Base-by-base conservation (phyloP, 139 green algal genomes). In the Zygnema cylindricum region DNA sequence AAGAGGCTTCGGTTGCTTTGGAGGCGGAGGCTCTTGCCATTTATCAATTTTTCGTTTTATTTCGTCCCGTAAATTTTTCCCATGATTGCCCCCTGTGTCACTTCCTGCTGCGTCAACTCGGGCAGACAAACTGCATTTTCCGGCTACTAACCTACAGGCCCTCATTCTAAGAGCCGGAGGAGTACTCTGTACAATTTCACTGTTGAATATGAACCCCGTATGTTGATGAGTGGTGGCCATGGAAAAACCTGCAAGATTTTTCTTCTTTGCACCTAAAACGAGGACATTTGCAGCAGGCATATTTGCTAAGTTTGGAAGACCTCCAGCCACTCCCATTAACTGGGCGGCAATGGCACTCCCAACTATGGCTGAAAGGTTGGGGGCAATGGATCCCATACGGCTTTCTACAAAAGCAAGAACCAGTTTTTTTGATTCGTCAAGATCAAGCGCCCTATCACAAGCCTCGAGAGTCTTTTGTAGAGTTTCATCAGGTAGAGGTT, bases 201-300 rank as follows among this genome's bases (percentile, higher is more conserved):
- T 94, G 39, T 82, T 69, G 69, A 90, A 96, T 55, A 98, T 93
- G 91, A 97, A 98, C 33, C 93, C 90, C 69, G 92, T 86, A 85
- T 94, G 97, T 2, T 93, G 93, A 49, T 96, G 88, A 0, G 91
- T 89, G 0, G 94, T 92, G 11, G 94, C 93, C 55, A 91, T 93
- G 16, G 92, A 96, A 82, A 98, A 96, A 32, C 97, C 97, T 1
- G 95, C 95, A 82, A 98, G 91, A 55, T 89, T 95, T 83, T 96
- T 96, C 43, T 93, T 92, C 93, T 98, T 98, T 35, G 94, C 93
- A 2, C 97, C 97, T 55, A 99, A 88, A 40, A 98, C 96, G 95
- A 97, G 95, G 25, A 99, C 88, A 91, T 99, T 99, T 89, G 96
- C 98, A 1, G 97, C 95, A 2, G 97, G 97, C 94, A 98, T 98